Conservation (phyloP, 371 early-diverging fungal species). For the Rhizopus arrhizus region DNA sequence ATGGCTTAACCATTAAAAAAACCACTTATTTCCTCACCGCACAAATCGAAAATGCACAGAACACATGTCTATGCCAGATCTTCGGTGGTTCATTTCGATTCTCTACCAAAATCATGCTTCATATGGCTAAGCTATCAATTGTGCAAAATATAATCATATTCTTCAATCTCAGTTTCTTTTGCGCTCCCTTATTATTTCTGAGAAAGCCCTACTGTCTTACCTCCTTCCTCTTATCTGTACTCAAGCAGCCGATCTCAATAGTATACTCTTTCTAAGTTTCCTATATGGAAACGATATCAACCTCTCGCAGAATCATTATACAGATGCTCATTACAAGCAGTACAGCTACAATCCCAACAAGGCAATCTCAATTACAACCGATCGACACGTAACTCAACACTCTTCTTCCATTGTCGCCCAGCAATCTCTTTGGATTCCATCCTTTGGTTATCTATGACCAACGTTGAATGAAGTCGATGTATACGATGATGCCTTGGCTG, state of each 20-base stretch:
- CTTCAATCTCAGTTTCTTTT: background rate
- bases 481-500: conserved; percentile 15
- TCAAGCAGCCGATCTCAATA: background rate
- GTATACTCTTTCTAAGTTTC: no score
- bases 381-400: background rate
- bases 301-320: background rate
- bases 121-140: conserved; percentile 10
- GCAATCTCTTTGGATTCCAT: background rate
- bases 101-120: conserved; percentile 8
- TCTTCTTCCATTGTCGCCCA: background rate
- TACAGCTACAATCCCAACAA: background rate
- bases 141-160: background rate
- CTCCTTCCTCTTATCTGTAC: background rate
- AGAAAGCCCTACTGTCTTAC: background rate
- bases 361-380: background rate
- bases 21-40: background rate
- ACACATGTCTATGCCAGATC: conserved; percentile 9
- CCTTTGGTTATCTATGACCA: background rate
- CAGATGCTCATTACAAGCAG: background rate
- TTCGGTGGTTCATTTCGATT: conserved; percentile 7
- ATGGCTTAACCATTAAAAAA: conserved; percentile 5
- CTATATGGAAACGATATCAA: background rate
- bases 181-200: background rate
- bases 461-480: conserved; percentile 4
- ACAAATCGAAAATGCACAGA: conserved; percentile 1